Percentiles rank a stretch among this genome's conserved stretches.
These are phyloP conservation scores for Kazachstania psychrophila DNA, from an alignment of 805 yeast genomes.

Conservation along the genomic window DNA sequence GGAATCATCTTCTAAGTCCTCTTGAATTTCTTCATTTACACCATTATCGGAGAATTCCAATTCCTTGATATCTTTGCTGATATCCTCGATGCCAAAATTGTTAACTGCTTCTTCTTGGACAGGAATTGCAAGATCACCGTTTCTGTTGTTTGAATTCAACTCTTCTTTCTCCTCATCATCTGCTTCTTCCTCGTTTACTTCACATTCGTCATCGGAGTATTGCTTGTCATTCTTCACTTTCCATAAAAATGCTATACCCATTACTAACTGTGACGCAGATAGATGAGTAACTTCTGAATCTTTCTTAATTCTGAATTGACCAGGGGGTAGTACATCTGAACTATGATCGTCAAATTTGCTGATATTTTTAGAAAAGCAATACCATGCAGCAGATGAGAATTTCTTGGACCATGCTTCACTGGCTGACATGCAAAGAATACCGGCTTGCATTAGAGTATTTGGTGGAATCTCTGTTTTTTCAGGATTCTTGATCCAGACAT, in stretches of 20 bases:
- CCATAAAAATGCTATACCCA: constrained; percentile 87
- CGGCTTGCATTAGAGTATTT: constrained; percentile 81
- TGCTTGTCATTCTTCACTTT: constrained; percentile 40
- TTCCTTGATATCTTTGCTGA: too few species aligned
- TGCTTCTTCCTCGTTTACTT: constrained; percentile 6
- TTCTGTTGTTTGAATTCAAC: neutral
- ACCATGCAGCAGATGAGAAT: constrained; percentile 76
- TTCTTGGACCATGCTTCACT: constrained; percentile 89
- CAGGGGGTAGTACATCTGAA: constrained; percentile 44
- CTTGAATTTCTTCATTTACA: constrained; percentile 3
- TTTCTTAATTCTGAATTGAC: constrained; percentile 47
- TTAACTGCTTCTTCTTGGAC: constrained; percentile 2
- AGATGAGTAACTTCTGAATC: constrained; percentile 46
- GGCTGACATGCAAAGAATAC: constrained; percentile 69
- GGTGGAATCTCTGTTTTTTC: constrained; percentile 73
- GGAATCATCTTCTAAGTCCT: constrained; percentile 4
- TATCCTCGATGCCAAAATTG: too few species aligned
- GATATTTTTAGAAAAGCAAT: constrained; percentile 58
- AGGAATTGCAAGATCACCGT: neutral
- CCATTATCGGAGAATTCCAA: constrained; percentile 1
- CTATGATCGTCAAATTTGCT: constrained; percentile 59
- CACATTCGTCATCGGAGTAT: constrained; percentile 5
- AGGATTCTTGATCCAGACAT: constrained; percentile 77
- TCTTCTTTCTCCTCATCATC: constrained; percentile 4
- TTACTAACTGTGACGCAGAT: constrained; percentile 74